Percentiles rank a stretch among this genome's conserved stretches.
These are phyloP conservation scores for Cryptomeria japonica DNA, from an alignment of 75 land plant genomes.

Conservation along the genomic window DNA sequence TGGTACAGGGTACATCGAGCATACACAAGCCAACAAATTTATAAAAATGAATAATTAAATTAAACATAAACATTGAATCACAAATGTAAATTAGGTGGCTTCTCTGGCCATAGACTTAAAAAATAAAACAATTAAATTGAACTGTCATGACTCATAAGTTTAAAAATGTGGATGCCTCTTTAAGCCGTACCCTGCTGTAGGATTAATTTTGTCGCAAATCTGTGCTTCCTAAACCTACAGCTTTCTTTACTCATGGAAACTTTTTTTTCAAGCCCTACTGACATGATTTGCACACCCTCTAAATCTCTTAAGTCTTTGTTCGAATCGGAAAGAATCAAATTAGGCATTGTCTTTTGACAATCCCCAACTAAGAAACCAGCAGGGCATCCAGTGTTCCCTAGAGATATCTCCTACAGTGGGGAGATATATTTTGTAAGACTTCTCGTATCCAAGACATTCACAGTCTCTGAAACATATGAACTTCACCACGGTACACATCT, in stretches of 20 bases:
- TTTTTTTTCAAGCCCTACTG: background rate
- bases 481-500: background rate
- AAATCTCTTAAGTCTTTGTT: background rate
- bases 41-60: too few species aligned
- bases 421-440: too few species aligned
- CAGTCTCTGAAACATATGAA: too few species aligned
- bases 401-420: too few species aligned
- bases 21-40: too few species aligned
- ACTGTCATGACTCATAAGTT: background rate
- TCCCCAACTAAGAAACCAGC: too few species aligned
- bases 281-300: background rate
- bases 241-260: background rate
- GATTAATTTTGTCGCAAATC: background rate
- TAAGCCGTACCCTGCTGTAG: background rate
- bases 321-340: background rate
- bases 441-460: too few species aligned
- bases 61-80: too few species aligned
- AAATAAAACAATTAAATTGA: background rate
- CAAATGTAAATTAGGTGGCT: too few species aligned
- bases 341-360: background rate
- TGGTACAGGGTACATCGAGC: too few species aligned
- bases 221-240: background rate
- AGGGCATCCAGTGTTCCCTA: too few species aligned
- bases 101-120: background rate
- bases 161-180: background rate